Evolutionary conservation across 2,329 filamentous ascomycete genomes (phyloP), one percentile per base, ranked within the genome.

Genomic region (Zymoseptoria ardabiliae): DNA sequence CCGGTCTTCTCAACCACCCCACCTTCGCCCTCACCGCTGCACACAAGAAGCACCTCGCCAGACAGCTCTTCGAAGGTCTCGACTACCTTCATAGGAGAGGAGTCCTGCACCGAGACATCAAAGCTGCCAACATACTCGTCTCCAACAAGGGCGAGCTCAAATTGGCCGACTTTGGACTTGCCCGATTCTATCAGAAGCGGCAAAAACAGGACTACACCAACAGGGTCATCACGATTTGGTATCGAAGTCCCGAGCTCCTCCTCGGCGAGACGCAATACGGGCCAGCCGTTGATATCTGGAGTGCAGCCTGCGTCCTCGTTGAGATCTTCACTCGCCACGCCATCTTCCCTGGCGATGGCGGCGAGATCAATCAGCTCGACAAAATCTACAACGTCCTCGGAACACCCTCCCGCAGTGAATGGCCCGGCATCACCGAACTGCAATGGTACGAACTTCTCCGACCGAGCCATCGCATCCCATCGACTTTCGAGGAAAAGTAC

Each of bases 171-270:
- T 99, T 99, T 73, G 94, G 94, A 20, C 83, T 99, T 13, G 94
- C 94, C 11, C 87, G 95, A 45, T 99, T 99, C 75, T 99, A 96
- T 71, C 90, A 91, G 35, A 99, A 99, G 73, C 87, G 88, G 54
- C 86, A 88, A 61, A 90, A 94, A 73, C 83, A 96, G 53, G 93
- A 99, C 73, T 99, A 99, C 74, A 99, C 94, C 1, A 99, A 99
- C 72, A 89, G 94, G 41, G 95, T 99, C 68, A 96, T 99, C 71
- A 99, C 94, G 2, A 97, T 99, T 65, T 99, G 95, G 95, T 97
- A 97, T 73, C 85, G 92, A 3, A 90, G 91, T 0, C 91, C 92
- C 0, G 92, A 97, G 72, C 81, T 97, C n/a, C 79, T 96, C 0
- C 82, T 96, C 1, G 92, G 92, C 6, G 91, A 96, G 74, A 96